Evolutionary conservation across 768 basidiomycete genomes (phyloP).

Genomic region (Suillus cothurnatus): DNA sequence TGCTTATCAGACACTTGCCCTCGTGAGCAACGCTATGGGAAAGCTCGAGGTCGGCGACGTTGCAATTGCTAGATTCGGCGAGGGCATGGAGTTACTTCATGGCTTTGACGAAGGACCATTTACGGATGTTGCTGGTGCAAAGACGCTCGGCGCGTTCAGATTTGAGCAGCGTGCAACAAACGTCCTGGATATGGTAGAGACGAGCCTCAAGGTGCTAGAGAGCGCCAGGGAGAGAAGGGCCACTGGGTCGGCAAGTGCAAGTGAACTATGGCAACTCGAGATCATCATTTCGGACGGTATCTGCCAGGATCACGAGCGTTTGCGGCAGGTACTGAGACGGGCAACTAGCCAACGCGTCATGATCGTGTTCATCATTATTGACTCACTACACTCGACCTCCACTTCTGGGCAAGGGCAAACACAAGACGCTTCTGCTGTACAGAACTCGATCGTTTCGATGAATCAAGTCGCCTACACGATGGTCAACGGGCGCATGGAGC

Average conservation of each 20-base stretch:
- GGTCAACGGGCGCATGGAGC: conserved; percentile 69
- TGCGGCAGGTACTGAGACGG: conserved; percentile 76
- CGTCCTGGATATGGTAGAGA: conserved; percentile 79
- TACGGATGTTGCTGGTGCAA: conserved; percentile 77
- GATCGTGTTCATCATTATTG: conserved; percentile 95
- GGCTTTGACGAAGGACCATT: conserved; percentile 82
- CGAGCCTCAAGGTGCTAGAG: conserved; percentile 72
- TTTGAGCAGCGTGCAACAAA: conserved; percentile 92
- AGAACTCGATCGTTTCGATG: conserved; percentile 89
- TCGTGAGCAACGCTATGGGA: conserved; percentile 88
- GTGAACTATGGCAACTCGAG: conserved; percentile 95
- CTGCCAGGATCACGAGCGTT: conserved; percentile 90
- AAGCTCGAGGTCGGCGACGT: conserved; percentile 96
- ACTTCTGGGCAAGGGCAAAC: conserved; percentile 13
- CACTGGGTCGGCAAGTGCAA: conserved; percentile 54
- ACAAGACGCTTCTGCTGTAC: conserved; percentile 27
- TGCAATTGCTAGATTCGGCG: conserved; percentile 88
- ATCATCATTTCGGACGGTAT: conserved; percentile 99
- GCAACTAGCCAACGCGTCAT: conserved; percentile 91
- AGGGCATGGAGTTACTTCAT: conserved; percentile 85
- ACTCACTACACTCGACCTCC: conserved; percentile 70
- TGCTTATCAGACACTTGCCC: conserved; percentile 89
- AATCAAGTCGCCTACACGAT: conserved; percentile 79
- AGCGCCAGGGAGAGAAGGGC: conserved; percentile 70
- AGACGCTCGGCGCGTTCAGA: conserved; percentile 80